Base-by-base conservation (phyloP, 768 basidiomycete genomes). In the Agaricus subrufescens region DNA sequence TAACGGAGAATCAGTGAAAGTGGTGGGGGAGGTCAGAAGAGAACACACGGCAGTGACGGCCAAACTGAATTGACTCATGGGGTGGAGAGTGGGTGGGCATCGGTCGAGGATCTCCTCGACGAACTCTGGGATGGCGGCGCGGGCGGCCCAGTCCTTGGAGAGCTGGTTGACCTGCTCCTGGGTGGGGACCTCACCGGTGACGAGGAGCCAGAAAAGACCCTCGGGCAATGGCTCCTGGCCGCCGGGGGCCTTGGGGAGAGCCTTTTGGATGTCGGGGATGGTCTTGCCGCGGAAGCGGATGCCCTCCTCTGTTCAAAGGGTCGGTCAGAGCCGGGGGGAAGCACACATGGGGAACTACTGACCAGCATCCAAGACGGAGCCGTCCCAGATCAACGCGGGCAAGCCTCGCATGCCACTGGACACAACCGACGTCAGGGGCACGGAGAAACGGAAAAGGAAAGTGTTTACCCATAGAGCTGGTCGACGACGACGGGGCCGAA, bases 201-300 rank as follows among this genome's bases (percentile, higher is more conserved):
- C 75, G 58, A 97, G 81, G 40, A 97, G 83, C 94, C 94, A 97
- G 79, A 97, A 97, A 60, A 97, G 86, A 65, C 81, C 89, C 70
- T 97, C 94, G 2, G 94, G 94, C 52, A 97, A 84, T 53, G 94
- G 94, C 69, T 97, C 94, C 14, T 83, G 78, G 53, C 94, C 94
- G 60, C 88, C 85, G 62, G 88, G 81, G 55, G 90, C 95, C 69
- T 91, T 95, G 58, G 96, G 96, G 26, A 98, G 86, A 48, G 85
- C 80, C 52, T 83, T 79, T 73, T 92, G 86, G 69, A 86, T 86
- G 67, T 97, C 94, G 42, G 91, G 90, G 66, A 96, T 96, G 55
- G 92, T 92, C 73, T 91, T 91, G 58, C 94, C 95, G 69, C 95
- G 91, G 86, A 98, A 98, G 62, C 96, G 92, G 67, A 98, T 98